phyloP scores from a whole-genome alignment of 2,329 filamentous ascomycete genomes.

The Dactylellina sp. region DNA sequence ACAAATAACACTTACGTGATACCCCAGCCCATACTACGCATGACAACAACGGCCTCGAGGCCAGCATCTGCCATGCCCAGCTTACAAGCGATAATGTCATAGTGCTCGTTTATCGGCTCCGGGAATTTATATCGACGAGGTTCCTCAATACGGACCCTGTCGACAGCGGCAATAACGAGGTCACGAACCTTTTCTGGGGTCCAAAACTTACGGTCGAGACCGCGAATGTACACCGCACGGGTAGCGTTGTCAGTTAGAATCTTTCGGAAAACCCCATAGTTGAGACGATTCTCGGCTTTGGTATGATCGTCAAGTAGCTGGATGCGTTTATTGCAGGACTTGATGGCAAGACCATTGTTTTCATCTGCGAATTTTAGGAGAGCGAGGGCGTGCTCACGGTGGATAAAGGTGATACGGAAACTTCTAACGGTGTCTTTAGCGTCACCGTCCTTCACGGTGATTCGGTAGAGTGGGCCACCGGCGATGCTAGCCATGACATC shows the following conservation, averaged over 20 bases:
- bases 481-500: constrained; percentile 18
- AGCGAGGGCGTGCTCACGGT: constrained; percentile 29
- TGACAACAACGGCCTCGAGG: constrained; percentile 21
- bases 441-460: neutral
- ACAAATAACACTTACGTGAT: constrained; percentile 28
- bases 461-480: constrained; percentile 46
- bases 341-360: constrained; percentile 35
- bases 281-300: constrained; percentile 11
- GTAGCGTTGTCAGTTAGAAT: constrained; percentile 47
- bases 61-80: constrained; percentile 3
- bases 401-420: constrained; percentile 37
- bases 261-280: constrained; percentile 40
- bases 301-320: constrained; percentile 21
- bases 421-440: constrained; percentile 3
- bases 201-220: constrained; percentile 32
- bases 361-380: constrained; percentile 21
- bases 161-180: constrained; percentile 28
- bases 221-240: constrained; percentile 25
- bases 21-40: constrained; percentile 36
- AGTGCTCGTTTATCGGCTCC: constrained; percentile 8
- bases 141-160: constrained; percentile 32
- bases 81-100: constrained; percentile 21
- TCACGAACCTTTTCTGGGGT: constrained; percentile 22
- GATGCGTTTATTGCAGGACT: constrained; percentile 19
- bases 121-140: constrained; percentile 21